Percentiles rank a stretch among this genome's conserved stretches.
phyloP scores from a whole-genome alignment of 2,329 filamentous ascomycete species.

The Seiridium unicorne region DNA sequence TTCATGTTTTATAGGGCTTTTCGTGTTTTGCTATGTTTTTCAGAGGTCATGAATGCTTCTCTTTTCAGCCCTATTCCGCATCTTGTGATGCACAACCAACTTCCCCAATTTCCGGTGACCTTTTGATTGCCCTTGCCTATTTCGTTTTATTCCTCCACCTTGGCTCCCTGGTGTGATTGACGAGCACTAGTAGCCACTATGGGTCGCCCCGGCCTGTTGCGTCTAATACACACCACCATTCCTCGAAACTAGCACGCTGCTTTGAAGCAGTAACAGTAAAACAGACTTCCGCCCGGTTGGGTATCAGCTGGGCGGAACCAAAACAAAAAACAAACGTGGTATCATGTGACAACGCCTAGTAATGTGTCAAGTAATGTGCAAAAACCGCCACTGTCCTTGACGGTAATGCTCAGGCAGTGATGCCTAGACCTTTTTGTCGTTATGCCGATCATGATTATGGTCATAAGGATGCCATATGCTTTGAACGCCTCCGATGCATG shows the following conservation, averaged over 20 bases:
- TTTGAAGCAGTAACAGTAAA: slow-evolving; percentile 1
- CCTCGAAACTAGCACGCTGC: not conserved
- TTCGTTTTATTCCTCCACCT: not conserved
- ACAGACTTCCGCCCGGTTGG: slow-evolving; percentile 1
- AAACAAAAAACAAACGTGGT: slow-evolving; percentile 27
- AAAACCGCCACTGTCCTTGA: slow-evolving; percentile 15
- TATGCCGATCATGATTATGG: slow-evolving; percentile 21
- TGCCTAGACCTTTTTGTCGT: slow-evolving; percentile 6
- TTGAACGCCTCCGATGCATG: slow-evolving; percentile 30
- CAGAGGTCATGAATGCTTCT: not conserved
- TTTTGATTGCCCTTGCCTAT: not conserved
- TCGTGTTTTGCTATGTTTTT: slow-evolving; percentile 5
- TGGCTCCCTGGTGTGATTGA: too few species aligned
- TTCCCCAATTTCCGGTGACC: not conserved
- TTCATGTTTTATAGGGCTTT: slow-evolving; percentile 6
- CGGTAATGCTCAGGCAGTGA: slow-evolving; percentile 4
- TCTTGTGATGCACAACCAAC: not conserved
- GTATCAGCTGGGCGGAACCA: slow-evolving; percentile 2
- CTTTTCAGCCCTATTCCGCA: not conserved
- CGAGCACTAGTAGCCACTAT: not conserved
- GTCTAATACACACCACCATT: slow-evolving; percentile 7
- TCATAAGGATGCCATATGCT: slow-evolving; percentile 22
- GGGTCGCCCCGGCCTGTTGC: not conserved
- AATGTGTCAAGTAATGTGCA: slow-evolving; percentile 16
- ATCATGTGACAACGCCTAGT: slow-evolving; percentile 30